Base-by-base conservation (phyloP, 441 rosid species). In the Aquilaria agallochum region DNA sequence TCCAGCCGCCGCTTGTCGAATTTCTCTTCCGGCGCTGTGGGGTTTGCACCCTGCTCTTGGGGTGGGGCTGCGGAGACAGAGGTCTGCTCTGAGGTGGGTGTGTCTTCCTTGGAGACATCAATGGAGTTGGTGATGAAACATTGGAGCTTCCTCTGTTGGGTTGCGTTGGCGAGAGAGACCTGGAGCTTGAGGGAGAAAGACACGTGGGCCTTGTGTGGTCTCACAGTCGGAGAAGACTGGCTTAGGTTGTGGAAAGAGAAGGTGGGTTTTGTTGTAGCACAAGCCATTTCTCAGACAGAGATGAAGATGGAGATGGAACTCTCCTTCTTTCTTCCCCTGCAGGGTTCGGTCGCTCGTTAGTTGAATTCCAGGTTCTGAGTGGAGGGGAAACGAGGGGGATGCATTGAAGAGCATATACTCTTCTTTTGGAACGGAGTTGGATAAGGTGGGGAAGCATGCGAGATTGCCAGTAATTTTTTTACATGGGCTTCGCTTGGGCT, bases 81-180 rank as follows among this genome's bases (percentile, higher is more conserved):
- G 0, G 58, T 11, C 13, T 66, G 77, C 45, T 66, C 60, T 2
- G 79, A 60, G 6, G 71, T 62, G 20, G 75, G 66, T 8, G 71
- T 73, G 67, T 78, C 84, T 74, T 86, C 96, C 72, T 78, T 74
- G 10, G 92, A 86, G 20, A 86, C 80, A 62, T 88, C 89, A 27
- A 81, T 34, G 72, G 74, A 75, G 66, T 67, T 79, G 50, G 62
- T 33, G 13, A 68, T 52, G 58, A 70, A 68, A 66, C 27, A 72
- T 32, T 71, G 61, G 53, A 67, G 59, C 31, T 33, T 58, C 62
- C 32, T 49, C 36, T 40, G 62, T 58, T 48, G 36, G 44, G 45
- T 49, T 33, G 9, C 42, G 60, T 1, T 42, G 50, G 15, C 46
- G 50, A 62, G 42, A 45, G 69, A 62, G 20, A 65, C n/a, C 7